A percentile compares a stretch with the other conserved stretches of the same genome.
These are phyloP conservation scores for Torulaspora maleeae DNA, from an alignment of 805 yeast genomes.

Conservation along the genomic window DNA sequence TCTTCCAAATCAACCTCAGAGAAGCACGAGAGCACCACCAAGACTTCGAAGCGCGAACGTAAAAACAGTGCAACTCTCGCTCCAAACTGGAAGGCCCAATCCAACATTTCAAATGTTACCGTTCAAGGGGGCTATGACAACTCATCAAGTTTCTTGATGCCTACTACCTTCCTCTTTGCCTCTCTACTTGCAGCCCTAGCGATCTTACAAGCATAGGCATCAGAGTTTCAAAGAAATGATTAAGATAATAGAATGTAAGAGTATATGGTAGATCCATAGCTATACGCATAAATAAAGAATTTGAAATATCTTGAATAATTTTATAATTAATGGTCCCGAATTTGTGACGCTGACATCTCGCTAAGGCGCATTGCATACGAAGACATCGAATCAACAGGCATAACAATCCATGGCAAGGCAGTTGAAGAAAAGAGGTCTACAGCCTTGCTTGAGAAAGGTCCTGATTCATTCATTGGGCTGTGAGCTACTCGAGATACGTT, in stretches of 20 bases:
- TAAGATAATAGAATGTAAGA: slow-evolving; percentile 1
- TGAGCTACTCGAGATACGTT: not conserved
- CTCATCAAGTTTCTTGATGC: slow-evolving; percentile 15
- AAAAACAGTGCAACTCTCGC: not conserved
- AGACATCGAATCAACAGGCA: not conserved
- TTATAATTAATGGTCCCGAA: not conserved
- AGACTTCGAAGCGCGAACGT: not conserved
- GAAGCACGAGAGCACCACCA: not conserved
- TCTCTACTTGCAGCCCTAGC: slow-evolving; percentile 14
- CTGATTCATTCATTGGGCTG: too few relatives aligned
- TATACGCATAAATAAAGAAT: not conserved
- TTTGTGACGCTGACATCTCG: slow-evolving; percentile 5
- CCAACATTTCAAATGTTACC: slow-evolving; percentile 5
- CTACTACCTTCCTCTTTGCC: slow-evolving; percentile 19
- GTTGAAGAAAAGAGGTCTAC: too few relatives aligned
- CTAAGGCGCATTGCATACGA: not conserved
- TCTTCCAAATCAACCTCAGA: not conserved
- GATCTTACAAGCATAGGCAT: slow-evolving; percentile 13
- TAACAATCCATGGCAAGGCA: not conserved
- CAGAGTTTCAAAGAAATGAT: not conserved
- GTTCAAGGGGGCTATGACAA: slow-evolving; percentile 11
- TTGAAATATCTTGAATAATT: not conserved
- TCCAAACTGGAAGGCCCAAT: slow-evolving; percentile 1
- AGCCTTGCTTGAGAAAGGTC: too few relatives aligned
- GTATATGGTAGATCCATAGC: not conserved